Conservation (phyloP, 108 stramenopile genomes). For the Cyclotella atomus region DNA sequence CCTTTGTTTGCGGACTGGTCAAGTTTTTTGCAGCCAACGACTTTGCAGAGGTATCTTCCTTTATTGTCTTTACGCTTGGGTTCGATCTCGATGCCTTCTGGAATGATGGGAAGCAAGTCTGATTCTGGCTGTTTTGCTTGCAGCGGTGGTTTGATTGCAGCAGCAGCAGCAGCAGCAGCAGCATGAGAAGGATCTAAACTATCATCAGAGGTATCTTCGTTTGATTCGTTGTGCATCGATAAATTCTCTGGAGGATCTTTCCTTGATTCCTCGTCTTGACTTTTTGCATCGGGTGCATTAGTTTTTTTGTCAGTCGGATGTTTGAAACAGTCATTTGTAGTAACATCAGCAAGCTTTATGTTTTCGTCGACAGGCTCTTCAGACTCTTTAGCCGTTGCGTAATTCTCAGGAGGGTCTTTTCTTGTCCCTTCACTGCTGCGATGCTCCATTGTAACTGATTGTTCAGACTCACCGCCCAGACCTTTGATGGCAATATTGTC, state of each 20-base stretch:
- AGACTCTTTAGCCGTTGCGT: too few species aligned
- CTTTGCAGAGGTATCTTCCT: conserved; percentile 24
- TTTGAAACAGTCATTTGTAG: too few species aligned
- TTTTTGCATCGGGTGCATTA: neutral
- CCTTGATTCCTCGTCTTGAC: neutral
- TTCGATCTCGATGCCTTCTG: conserved; percentile 12
- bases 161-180: neutral
- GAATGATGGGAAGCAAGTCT: neutral
- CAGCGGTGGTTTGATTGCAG: neutral
- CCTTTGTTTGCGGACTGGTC: conserved; percentile 29
- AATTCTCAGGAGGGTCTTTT: neutral
- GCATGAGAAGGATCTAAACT: neutral
- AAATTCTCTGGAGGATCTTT: neutral
- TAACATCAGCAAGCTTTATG: neutral
- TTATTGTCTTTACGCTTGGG: neutral
- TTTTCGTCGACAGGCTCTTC: too few species aligned
- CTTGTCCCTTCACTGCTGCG: neutral
- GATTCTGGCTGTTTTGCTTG: neutral
- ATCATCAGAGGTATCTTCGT: too few species aligned
- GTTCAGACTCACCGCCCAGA: too few species aligned
- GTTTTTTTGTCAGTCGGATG: neutral
- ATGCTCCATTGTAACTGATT: too few species aligned
- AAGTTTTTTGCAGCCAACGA: conserved; percentile 30
- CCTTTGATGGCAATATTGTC: too few species aligned
- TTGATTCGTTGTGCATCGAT: too few species aligned